Conservation (phyloP, 1,284 basidiomycete species). For the Paramarasmius palmivorus region DNA sequence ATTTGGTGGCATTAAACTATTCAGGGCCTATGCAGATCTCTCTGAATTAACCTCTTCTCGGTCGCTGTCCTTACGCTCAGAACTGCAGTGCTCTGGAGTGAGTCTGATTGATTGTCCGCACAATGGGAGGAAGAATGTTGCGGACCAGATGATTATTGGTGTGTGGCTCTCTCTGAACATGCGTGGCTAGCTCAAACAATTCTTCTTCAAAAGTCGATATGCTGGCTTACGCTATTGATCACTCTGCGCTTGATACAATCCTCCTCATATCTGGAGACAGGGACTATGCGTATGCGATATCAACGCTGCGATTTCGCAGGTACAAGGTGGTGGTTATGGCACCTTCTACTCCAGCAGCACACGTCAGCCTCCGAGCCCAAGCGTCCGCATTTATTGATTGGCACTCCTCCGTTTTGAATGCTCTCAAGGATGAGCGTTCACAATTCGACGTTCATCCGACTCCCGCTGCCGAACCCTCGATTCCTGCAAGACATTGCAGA, state of each 20-base stretch:
- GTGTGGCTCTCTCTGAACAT: constrained; percentile 1
- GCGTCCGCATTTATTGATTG: constrained; percentile 58
- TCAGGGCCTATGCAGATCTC: constrained; percentile 56
- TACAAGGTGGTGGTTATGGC: constrained; percentile 54
- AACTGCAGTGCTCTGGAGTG: constrained; percentile 39
- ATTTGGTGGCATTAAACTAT: constrained; percentile 45
- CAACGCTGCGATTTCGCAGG: constrained; percentile 48
- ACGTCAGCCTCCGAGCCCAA: constrained; percentile 52
- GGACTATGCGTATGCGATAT: constrained; percentile 60
- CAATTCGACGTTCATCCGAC: neutral
- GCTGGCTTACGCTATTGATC: constrained; percentile 59
- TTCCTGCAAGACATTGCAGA: too few species aligned
- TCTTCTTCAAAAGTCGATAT: constrained; percentile 49
- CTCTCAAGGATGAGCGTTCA: constrained; percentile 1
- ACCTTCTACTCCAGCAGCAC: constrained; percentile 35
- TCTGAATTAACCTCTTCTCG: constrained; percentile 23
- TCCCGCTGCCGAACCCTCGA: too few species aligned
- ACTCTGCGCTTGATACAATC: constrained; percentile 51
- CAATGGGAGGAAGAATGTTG: constrained; percentile 40
- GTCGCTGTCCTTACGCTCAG: constrained; percentile 28
- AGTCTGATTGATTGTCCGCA: constrained; percentile 45
- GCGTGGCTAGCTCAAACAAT: neutral
- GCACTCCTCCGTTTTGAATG: constrained; percentile 31
- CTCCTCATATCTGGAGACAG: constrained; percentile 58
- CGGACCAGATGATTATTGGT: constrained; percentile 41